phyloP scores from a whole-genome alignment of 2,329 filamentous ascomycete species.

The Colletotrichum somersetense region DNA sequence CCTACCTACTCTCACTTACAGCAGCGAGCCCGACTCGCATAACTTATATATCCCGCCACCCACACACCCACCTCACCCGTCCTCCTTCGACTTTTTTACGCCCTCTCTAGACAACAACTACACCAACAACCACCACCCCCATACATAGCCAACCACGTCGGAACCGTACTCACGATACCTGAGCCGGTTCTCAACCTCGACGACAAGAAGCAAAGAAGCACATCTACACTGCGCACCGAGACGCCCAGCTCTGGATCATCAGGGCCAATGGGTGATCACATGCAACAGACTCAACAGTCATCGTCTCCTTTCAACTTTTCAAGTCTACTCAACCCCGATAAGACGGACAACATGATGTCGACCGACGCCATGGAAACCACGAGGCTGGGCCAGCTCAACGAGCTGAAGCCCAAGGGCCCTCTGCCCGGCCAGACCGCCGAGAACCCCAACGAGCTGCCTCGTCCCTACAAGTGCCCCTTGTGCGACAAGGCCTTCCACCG shows the following conservation, averaged over 20 bases:
- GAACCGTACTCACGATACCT: constrained; percentile 18
- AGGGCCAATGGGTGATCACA: constrained; percentile 65
- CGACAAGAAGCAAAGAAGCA: constrained; percentile 15
- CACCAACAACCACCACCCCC: background rate
- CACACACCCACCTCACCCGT: constrained; percentile 22
- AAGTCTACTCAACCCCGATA: constrained; percentile 76
- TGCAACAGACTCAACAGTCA: constrained; percentile 73
- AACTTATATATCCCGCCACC: constrained; percentile 34
- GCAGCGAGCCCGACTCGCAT: constrained; percentile 18
- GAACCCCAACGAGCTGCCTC: constrained; percentile 79
- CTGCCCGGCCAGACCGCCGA: constrained; percentile 72
- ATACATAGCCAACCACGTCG: background rate
- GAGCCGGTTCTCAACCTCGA: constrained; percentile 5
- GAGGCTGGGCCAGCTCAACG: constrained; percentile 37
- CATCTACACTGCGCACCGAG: constrained; percentile 1
- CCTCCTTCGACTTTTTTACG: background rate
- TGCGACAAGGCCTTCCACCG: constrained; percentile 99
- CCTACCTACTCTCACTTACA: constrained; percentile 2
- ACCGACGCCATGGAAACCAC: constrained; percentile 38
- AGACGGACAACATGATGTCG: constrained; percentile 36
- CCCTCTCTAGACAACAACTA: constrained; percentile 4
- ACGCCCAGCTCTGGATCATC: constrained; percentile 31
- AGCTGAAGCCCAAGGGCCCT: constrained; percentile 71
- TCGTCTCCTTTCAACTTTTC: constrained; percentile 78
- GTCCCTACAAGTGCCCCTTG: constrained; percentile 97